Conservation (phyloP, 192 early-diverging fungal species). For the Umbelopsis sp. region DNA sequence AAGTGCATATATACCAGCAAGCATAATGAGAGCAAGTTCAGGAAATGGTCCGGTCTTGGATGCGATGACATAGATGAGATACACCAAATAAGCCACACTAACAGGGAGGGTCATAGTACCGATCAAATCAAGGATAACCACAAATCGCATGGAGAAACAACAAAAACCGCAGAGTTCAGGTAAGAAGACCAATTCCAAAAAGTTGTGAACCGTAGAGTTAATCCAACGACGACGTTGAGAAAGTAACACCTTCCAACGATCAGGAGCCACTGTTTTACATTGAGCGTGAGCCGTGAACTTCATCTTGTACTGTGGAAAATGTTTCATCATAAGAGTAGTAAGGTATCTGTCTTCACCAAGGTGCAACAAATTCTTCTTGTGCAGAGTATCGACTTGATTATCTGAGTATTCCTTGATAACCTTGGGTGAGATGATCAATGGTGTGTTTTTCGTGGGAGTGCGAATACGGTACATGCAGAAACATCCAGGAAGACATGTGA, state of each 20-base stretch:
- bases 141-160: slow-evolving; percentile 97
- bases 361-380: slow-evolving; percentile 95
- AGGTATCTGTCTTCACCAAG: slow-evolving; percentile 98
- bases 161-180: slow-evolving; percentile 93
- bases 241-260: slow-evolving; percentile 84
- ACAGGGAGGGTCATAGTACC: slow-evolving; percentile 78
- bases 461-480: slow-evolving; percentile 87
- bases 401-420: slow-evolving; percentile 89
- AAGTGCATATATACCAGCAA: slow-evolving; percentile 86
- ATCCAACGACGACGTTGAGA: slow-evolving; percentile 99
- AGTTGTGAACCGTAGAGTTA: slow-evolving; percentile 97
- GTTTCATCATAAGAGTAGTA: slow-evolving; percentile 95
- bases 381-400: slow-evolving; percentile 91
- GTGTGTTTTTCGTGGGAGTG: slow-evolving; percentile 63
- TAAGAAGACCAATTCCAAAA: slow-evolving; percentile 85
- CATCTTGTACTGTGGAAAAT: slow-evolving; percentile 94
- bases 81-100: slow-evolving; percentile 77
- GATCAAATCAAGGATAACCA: slow-evolving; percentile 92
- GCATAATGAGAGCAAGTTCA: slow-evolving; percentile 74
- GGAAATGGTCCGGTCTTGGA: slow-evolving; percentile 70
- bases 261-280: slow-evolving; percentile 90
- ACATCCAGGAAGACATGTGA: slow-evolving; percentile 83
- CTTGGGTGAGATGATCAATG: slow-evolving; percentile 79
- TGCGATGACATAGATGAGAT: slow-evolving; percentile 75
- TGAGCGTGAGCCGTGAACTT: slow-evolving; percentile 90